Base-by-base conservation (phyloP, 208 protist genomes). In the Trypanosoma cruzi region DNA sequence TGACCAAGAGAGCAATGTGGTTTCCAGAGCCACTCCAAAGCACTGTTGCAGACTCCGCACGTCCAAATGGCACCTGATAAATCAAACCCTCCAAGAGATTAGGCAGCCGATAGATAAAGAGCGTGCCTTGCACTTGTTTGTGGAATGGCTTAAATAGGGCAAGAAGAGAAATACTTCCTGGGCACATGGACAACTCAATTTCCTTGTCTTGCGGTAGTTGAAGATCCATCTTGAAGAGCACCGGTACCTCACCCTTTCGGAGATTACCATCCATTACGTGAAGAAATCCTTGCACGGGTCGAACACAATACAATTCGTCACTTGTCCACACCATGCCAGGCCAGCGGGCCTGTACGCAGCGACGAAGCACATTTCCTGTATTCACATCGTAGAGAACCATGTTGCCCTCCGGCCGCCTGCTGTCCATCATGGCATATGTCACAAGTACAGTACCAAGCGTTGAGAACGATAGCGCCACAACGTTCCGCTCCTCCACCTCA, bases 131-230 rank as follows among this genome's bases (percentile, higher is more conserved):
- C 37, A 68, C 79, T 55, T 92, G 75, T 66, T 96, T 93, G 76
- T 90, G 75, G 61, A 91, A 90, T 2, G 90, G 87, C 71, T 89
- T 92, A 77, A 96, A 96, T 32, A 96, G 68, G 0, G 87, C 86
- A 20, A 93, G 76, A 68, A 93, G 36, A 37, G 90, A 87, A 20
- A 74, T 75, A 37, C 73, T 75, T 42, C 67, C 69, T 2, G 86
- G 85, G 22, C 78, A 82, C 48, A 80, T 81, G 13, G 79, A 81
- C 58, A 83, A 85, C 68, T 82, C 85, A 40, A 91, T 85, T 48
- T 95, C 89, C 75, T 91, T 89, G 56, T 95, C 86, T 66, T 91
- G 86, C 2, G 82, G 71, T 42, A 95, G 68, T 73, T 89, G 85
- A 36, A 95, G 68, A 54, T 95, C 85, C 59, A 95, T 64, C 76